Evolutionary conservation across 768 basidiomycete genomes (phyloP), one percentile per base, ranked within the genome.

Genomic region (Mycena amicta): DNA sequence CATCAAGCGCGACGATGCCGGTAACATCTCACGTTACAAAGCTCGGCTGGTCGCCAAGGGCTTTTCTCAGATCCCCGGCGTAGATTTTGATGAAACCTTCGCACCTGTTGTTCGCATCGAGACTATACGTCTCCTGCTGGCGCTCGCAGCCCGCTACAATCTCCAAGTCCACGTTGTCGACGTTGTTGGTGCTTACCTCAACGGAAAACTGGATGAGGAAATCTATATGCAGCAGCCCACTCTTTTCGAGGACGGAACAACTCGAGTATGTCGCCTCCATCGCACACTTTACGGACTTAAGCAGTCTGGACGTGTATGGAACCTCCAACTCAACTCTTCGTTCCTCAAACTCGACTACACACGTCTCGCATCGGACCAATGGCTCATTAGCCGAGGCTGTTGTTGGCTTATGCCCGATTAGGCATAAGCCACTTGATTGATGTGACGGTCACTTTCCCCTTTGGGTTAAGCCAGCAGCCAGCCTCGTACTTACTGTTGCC

Each of bases 131-230:
- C 45, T 63, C 22, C 50, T 63, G 6, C 57, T 76, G 11, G 66
- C 73, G 1, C 40, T 74, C 33, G 70, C 75, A 3, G 72, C 73
- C 0, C 18, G 23, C 0, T 39, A 67, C 13, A 61, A 70, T 50
- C 70, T 71, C 60, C 65, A 73, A 12, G 30, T 77, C 13, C 59
- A 75, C 43, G 64, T 46, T 22, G 62, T 75, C 15, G 74, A 78
- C 60, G 67, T 77, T 26, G 50, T 43, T 12, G 51, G 49, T 20
- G 59, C 54, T 1, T 61, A 51, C 39, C 55, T 55, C 29, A 55
- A 55, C 46, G 54, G 54, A 13, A 46, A 53, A 41, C 46, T 59
- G 16, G 58, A 59, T 20, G 63, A 64, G 37, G 59, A 64, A 49
- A 61, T 64, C 5, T 64, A 60, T 23, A 60, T 60, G 61, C 52